phyloP scores from a whole-genome alignment of 129 eudicot genomes.

The Flaveria brownii region DNA sequence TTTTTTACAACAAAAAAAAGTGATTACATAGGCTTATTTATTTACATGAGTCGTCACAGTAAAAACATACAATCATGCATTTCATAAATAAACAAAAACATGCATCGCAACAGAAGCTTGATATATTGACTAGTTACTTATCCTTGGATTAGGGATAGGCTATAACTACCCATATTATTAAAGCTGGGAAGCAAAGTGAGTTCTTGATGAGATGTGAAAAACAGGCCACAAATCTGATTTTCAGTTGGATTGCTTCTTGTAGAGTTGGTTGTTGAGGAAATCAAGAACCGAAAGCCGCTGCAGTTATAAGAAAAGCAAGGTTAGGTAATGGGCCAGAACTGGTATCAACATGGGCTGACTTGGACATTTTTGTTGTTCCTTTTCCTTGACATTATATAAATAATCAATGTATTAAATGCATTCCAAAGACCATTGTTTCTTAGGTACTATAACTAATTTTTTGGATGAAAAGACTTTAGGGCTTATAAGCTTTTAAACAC shows the following conservation, averaged over 20 bases:
- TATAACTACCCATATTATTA: constrained; percentile 3
- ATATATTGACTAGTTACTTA: constrained; percentile 18
- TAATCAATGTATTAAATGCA: no score
- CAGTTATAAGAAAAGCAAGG: constrained; percentile 26
- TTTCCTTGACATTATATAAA: background rate
- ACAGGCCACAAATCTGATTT: constrained; percentile 5
- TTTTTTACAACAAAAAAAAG: background rate
- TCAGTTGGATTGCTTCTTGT: constrained; percentile 45
- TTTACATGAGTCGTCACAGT: constrained; percentile 11
- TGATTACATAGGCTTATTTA: constrained; percentile 21
- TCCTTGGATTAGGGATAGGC: constrained; percentile 14
- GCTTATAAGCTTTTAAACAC: background rate
- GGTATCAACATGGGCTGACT: background rate
- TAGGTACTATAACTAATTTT: background rate
- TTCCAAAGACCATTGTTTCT: no score
- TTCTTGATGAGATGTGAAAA: background rate
- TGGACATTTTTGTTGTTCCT: background rate
- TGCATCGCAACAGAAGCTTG: constrained; percentile 15
- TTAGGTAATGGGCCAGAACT: background rate
- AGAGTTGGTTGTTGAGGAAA: constrained; percentile 68
- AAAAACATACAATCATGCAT: background rate
- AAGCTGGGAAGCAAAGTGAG: constrained; percentile 19
- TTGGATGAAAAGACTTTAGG: background rate
- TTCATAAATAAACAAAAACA: constrained; percentile 17
- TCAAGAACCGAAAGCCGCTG: constrained; percentile 90